A percentile compares a stretch with the other conserved stretches of the same genome.
Conservation (phyloP, 2,329 filamentous ascomycete species). For the Curvularia spicifera region DNA sequence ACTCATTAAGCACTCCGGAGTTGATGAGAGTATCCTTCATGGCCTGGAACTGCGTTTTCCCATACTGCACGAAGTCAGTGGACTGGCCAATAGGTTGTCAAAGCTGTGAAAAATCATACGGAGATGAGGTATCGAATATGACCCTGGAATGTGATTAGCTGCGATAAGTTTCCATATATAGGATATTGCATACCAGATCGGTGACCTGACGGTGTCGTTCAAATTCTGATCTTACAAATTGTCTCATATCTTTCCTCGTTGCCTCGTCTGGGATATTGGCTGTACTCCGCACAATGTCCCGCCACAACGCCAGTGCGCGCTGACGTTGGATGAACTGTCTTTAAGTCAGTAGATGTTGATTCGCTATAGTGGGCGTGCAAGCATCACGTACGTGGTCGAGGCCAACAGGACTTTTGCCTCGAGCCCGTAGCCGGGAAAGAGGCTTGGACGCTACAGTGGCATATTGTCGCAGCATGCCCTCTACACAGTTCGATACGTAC, state of each 20-base stretch:
- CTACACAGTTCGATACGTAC: neutral
- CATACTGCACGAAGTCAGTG: conserved; percentile 42
- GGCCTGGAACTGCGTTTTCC: conserved; percentile 59
- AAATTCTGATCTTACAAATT: conserved; percentile 58
- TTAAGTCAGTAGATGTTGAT: conserved; percentile 15
- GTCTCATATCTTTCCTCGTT: conserved; percentile 52
- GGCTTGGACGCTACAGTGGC: conserved; percentile 41
- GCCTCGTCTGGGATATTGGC: conserved; percentile 39
- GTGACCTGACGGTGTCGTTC: conserved; percentile 55
- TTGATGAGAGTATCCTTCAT: conserved; percentile 52
- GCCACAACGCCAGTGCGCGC: conserved; percentile 56
- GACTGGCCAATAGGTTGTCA: neutral
- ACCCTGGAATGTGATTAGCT: conserved; percentile 35
- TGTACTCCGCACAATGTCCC: conserved; percentile 55
- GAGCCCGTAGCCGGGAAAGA: conserved; percentile 38
- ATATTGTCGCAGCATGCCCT: conserved; percentile 43
- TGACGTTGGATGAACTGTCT: conserved; percentile 58
- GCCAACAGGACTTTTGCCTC: conserved; percentile 42
- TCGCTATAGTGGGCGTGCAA: neutral
- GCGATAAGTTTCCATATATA: no score
- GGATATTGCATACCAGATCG: conserved; percentile 51
- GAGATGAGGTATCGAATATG: conserved; percentile 59
- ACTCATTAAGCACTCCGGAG: conserved; percentile 39
- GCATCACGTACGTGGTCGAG: conserved; percentile 40
- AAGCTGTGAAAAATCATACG: conserved; percentile 32